phyloP scores from a whole-genome alignment of 495 filamentous ascomycete species.

The Neurospora sp. region DNA sequence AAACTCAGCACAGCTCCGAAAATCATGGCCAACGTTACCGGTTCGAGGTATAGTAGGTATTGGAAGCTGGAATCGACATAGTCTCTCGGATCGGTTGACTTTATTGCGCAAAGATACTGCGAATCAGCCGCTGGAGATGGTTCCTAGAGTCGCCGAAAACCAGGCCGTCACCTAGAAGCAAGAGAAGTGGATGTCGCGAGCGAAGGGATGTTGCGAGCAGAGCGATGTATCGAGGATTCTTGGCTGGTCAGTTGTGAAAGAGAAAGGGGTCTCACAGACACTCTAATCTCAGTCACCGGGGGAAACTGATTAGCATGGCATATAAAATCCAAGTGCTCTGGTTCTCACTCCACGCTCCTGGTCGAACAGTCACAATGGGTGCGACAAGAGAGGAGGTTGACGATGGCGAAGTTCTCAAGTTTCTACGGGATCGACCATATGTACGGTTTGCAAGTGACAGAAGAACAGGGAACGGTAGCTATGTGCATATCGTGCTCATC shows the following conservation, averaged over 20 bases:
- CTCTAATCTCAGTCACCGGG: too few species aligned
- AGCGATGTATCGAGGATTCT: not conserved
- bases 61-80: not conserved
- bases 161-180: not conserved
- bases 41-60: not conserved
- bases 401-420: too few species aligned
- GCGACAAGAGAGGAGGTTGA: not conserved
- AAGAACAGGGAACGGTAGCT: too few species aligned
- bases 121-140: not conserved
- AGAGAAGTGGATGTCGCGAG: not conserved
- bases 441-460: too few species aligned
- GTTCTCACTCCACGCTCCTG: not conserved
- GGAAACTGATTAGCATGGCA: too few species aligned
- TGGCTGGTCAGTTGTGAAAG: not conserved
- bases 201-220: not conserved
- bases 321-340: not conserved
- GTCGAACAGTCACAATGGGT: not conserved
- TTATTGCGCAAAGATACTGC: not conserved
- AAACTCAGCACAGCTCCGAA: not conserved
- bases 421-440: too few species aligned
- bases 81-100: not conserved
- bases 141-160: not conserved
- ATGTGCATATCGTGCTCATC: too few species aligned
- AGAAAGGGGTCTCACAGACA: not conserved
- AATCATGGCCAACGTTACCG: not conserved